A percentile compares a stretch with the other conserved stretches of the same genome.
Conservation (phyloP, 2,329 filamentous ascomycete species). For the Pezicula neosporulosa region DNA sequence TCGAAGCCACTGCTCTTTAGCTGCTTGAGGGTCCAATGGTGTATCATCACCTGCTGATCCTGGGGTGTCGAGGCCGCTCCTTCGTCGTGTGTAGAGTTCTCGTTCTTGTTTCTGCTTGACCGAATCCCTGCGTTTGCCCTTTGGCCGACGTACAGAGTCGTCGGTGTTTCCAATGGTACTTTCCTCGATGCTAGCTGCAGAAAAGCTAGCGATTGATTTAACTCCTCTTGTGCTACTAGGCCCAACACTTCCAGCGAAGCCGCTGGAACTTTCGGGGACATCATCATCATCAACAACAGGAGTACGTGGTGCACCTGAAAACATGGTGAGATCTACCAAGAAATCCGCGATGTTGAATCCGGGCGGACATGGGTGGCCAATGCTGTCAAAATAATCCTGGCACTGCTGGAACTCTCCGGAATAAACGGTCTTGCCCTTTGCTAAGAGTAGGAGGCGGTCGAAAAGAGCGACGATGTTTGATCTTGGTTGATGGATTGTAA, state of each 20-base stretch:
- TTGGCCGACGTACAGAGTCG: conserved; percentile 62
- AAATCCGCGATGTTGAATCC: conserved; percentile 99
- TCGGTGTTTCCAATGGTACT: conserved; percentile 51
- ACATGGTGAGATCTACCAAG: conserved; percentile 96
- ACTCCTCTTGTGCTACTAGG: conserved; percentile 85
- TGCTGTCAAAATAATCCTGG: conserved; percentile 86
- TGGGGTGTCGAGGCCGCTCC: conserved; percentile 59
- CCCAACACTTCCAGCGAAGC: conserved; percentile 65
- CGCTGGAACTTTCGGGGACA: conserved; percentile 56
- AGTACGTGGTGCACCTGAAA: conserved; percentile 63
- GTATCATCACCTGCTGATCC: conserved; percentile 60
- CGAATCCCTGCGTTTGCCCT: conserved; percentile 71
- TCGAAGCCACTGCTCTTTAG: conserved; percentile 56
- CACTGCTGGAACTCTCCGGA: conserved; percentile 87
- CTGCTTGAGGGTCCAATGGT: conserved; percentile 35
- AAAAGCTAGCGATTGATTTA: conserved; percentile 85
- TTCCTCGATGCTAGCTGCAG: conserved; percentile 70
- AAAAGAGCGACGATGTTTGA: conserved; percentile 98
- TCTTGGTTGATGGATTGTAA: conserved; percentile 96
- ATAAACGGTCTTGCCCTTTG: conserved; percentile 86
- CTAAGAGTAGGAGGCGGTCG: conserved; percentile 87
- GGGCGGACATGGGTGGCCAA: conserved; percentile 89
- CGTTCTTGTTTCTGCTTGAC: conserved; percentile 83
- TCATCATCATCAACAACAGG: conserved; percentile 56
- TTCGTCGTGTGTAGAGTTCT: conserved; percentile 84